These are phyloP conservation scores for Pseudonitzschia multistriata DNA, from an alignment of 108 stramenopile species.

Conservation along the genomic window DNA sequence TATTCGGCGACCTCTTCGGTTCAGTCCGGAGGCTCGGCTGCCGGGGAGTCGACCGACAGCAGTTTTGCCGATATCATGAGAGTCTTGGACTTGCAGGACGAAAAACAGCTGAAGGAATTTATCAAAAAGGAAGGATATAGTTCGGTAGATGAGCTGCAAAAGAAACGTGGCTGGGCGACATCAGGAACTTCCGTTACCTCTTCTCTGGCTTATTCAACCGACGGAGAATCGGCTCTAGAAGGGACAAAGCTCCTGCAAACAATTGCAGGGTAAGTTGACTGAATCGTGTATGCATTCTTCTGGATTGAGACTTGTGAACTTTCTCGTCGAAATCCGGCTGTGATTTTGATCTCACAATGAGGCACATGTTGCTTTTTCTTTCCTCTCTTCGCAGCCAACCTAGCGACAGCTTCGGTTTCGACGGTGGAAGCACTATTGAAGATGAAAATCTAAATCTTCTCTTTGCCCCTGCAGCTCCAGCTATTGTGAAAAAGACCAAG, in stretches of 20 bases:
- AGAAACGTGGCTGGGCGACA: constrained; percentile 4
- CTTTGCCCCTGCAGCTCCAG: constrained; percentile 31
- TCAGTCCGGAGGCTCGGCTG: constrained; percentile 26
- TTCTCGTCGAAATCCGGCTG: not conserved
- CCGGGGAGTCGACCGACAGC: constrained; percentile 47
- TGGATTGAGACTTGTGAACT: not conserved
- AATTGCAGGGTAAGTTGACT: constrained; percentile 42
- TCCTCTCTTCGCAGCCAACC: constrained; percentile 24
- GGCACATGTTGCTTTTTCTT: not conserved
- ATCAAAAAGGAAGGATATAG: constrained; percentile 29
- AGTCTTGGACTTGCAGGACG: constrained; percentile 47
- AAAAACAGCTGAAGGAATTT: constrained; percentile 31
- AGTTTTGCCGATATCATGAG: constrained; percentile 54
- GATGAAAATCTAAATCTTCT: constrained; percentile 21
- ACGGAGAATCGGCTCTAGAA: constrained; percentile 37
- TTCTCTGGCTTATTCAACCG: constrained; percentile 39
- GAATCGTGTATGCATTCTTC: not conserved
- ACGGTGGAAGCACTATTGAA: constrained; percentile 13
- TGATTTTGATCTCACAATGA: not conserved
- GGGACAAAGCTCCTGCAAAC: constrained; percentile 38
- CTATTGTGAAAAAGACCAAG: constrained; percentile 22
- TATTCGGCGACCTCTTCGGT: constrained; percentile 42
- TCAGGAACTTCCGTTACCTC: constrained; percentile 28
- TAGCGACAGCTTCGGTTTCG: constrained; percentile 16
- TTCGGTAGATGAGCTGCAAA: constrained; percentile 19